Evolutionary conservation across 2,329 filamentous ascomycete genomes (phyloP).

Genomic region (Zymoseptoria crescenta): DNA sequence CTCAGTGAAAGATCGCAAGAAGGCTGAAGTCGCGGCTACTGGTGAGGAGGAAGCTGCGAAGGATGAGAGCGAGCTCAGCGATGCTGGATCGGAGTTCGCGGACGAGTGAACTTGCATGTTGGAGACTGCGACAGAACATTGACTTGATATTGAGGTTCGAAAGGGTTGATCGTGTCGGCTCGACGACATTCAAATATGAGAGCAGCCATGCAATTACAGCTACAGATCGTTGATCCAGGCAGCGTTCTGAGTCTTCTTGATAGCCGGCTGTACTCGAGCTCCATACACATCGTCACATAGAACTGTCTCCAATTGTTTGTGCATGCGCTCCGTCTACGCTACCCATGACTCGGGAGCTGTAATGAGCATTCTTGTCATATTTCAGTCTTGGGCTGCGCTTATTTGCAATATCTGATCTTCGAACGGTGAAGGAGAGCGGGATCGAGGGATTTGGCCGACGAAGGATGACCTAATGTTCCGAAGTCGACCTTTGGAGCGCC

Average conservation of each 20-base stretch:
- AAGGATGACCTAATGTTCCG: too few species aligned
- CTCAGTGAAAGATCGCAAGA: constrained; percentile 20
- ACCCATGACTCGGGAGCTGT: too few species aligned
- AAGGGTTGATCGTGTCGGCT: background rate
- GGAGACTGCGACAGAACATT: background rate
- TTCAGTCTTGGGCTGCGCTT: too few species aligned
- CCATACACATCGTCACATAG: background rate
- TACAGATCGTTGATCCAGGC: background rate
- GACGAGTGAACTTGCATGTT: constrained; percentile 9
- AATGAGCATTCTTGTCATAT: too few species aligned
- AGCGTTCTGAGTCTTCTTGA: background rate
- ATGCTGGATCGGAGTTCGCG: constrained; percentile 32
- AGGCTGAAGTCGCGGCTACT: constrained; percentile 68
- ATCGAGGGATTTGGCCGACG: too few species aligned
- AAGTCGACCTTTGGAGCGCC: too few species aligned
- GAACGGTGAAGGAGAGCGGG: too few species aligned
- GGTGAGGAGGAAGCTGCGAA: constrained; percentile 68
- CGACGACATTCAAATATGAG: background rate
- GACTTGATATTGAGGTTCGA: background rate
- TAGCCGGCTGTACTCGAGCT: background rate
- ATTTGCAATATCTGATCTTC: too few species aligned
- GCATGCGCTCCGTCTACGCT: too few species aligned
- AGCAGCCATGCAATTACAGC: background rate
- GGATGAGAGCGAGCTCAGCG: constrained; percentile 41
- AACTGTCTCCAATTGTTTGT: background rate